phyloP scores from a whole-genome alignment of 2,329 filamentous ascomycete genomes.

The Cylindrodendrum hubeiense region DNA sequence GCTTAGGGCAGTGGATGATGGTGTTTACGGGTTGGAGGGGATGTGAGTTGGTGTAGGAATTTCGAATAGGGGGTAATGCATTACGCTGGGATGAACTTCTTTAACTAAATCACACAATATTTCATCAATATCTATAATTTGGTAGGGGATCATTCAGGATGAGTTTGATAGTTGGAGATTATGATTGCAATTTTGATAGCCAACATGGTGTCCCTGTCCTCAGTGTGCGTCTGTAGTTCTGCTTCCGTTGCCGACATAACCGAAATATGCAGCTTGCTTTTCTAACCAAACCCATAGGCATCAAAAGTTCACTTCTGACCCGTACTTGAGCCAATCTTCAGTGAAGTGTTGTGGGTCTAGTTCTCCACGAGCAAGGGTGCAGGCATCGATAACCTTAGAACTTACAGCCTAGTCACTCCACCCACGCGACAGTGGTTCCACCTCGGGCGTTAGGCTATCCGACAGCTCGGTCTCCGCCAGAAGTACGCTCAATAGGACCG shows the following conservation, averaged over 20 bases:
- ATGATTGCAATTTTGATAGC: neutral
- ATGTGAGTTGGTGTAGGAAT: neutral
- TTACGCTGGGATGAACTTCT: conserved; percentile 9
- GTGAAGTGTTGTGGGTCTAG: conserved; percentile 1
- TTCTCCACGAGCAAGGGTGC: neutral
- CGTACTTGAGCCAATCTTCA: neutral
- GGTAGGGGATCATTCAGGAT: neutral
- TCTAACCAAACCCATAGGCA: neutral
- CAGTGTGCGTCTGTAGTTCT: neutral
- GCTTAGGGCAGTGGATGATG: neutral
- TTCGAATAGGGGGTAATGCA: conserved; percentile 8
- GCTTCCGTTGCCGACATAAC: neutral
- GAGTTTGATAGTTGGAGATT: neutral
- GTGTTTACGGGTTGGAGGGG: neutral
- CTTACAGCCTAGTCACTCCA: conserved; percentile 13
- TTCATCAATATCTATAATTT: conserved; percentile 3
- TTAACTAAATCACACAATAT: neutral
- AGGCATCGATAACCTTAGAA: conserved; percentile 16
- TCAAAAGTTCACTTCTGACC: neutral
- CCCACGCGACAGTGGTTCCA: conserved; percentile 20
- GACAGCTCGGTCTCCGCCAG: conserved; percentile 19
- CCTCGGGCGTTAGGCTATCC: conserved; percentile 8
- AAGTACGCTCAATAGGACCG: conserved; percentile 21
- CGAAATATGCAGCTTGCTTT: neutral
- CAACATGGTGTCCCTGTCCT: neutral